phyloP scores from a whole-genome alignment of 768 basidiomycete genomes.

The Suillus discolor region DNA sequence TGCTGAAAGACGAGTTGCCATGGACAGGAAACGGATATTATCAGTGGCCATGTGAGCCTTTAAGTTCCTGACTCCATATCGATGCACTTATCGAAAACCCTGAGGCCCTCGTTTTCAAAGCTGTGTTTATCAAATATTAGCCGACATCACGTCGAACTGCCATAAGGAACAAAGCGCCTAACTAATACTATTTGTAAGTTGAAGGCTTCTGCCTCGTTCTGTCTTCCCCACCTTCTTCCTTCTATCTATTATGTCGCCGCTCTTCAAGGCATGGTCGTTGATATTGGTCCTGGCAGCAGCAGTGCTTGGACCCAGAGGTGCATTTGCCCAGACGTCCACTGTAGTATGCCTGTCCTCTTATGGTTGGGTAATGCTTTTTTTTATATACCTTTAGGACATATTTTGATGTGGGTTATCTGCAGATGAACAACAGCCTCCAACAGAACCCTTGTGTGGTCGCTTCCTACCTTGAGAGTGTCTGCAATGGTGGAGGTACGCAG shows the following conservation, averaged over 20 bases:
- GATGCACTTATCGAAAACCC: neutral
- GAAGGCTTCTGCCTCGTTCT: neutral
- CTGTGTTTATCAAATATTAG: neutral
- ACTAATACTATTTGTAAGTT: neutral
- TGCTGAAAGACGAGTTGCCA: too few species aligned
- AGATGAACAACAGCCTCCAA: conserved; percentile 44
- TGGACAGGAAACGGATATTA: too few species aligned
- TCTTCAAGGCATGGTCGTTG: conserved; percentile 14
- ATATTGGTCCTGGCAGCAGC: conserved; percentile 21
- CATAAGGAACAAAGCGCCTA: conserved; percentile 16
- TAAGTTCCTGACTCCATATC: too few species aligned
- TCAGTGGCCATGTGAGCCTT: too few species aligned
- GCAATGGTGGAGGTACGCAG: conserved; percentile 44
- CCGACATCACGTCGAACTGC: conserved; percentile 10
- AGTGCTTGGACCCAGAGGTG: conserved; percentile 20
- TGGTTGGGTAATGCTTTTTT: conserved; percentile 27
- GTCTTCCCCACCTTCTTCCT: conserved; percentile 2
- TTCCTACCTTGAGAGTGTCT: conserved; percentile 45
- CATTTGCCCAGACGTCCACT: conserved; percentile 25
- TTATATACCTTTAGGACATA: neutral
- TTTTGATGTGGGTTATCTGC: conserved; percentile 2
- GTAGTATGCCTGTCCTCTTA: conserved; percentile 25
- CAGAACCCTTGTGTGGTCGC: conserved; percentile 52
- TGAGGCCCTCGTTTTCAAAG: neutral
- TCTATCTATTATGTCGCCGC: conserved; percentile 16